phyloP scores from a whole-genome alignment of 306 rosid genomes.

The Vigna trinervia region DNA sequence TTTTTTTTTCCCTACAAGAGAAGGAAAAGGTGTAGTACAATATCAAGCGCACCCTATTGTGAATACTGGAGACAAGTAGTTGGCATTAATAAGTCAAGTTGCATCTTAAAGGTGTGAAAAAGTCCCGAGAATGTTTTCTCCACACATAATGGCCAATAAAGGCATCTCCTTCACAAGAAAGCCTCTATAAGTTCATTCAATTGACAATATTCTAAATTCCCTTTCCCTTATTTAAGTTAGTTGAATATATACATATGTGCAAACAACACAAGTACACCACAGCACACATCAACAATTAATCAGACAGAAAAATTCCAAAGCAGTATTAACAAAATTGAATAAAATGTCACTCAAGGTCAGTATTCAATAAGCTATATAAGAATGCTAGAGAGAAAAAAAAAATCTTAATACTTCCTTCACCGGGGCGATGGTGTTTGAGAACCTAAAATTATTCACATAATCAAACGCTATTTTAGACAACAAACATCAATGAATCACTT shows the following conservation, averaged over 20 bases:
- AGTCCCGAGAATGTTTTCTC: slow-evolving; percentile 8
- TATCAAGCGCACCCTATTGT: slow-evolving; percentile 2
- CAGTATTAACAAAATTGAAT: slow-evolving; percentile 2
- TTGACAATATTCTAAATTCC: slow-evolving; percentile 17
- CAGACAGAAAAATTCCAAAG: background rate
- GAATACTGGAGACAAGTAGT: background rate
- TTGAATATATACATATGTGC: slow-evolving; percentile 11
- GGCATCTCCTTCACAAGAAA: slow-evolving; percentile 27
- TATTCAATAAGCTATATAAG: slow-evolving; percentile 11
- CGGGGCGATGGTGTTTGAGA: slow-evolving; percentile 72
- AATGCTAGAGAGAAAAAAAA: slow-evolving; percentile 22
- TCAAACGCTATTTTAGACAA: slow-evolving; percentile 12
- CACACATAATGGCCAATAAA: slow-evolving; percentile 13
- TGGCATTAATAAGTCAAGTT: slow-evolving; percentile 3
- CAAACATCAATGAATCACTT: slow-evolving; percentile 12
- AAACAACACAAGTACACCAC: background rate
- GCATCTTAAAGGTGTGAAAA: background rate
- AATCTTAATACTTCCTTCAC: slow-evolving; percentile 57
- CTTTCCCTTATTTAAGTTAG: slow-evolving; percentile 14
- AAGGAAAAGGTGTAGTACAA: background rate
- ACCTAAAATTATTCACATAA: slow-evolving; percentile 56
- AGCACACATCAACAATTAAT: slow-evolving; percentile 16
- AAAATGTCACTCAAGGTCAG: background rate
- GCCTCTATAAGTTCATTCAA: slow-evolving; percentile 29
- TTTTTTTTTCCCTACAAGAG: background rate